These are phyloP conservation scores for Cryptococcus amylolentus DNA, from an alignment of 1,284 basidiomycete species.

Conservation along the genomic window DNA sequence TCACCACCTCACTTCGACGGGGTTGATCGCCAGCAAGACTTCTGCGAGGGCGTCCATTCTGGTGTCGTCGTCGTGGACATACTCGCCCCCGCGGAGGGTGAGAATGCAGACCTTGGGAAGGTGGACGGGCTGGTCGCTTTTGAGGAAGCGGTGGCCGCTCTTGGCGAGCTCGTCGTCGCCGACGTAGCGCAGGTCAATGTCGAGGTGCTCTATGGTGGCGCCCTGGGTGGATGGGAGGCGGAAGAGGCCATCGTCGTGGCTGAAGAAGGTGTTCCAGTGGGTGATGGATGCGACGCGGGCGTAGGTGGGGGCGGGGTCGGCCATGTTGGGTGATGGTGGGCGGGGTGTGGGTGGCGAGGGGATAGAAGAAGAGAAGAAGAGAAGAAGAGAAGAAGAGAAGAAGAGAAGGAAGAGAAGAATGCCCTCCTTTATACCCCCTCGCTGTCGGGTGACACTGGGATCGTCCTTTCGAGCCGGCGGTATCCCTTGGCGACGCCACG, in stretches of 20 bases:
- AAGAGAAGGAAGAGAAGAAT: background rate
- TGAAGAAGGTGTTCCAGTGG: slow-evolving; percentile 34
- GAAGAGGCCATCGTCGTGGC: slow-evolving; percentile 29
- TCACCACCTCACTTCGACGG: slow-evolving; percentile 37
- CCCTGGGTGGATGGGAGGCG: slow-evolving; percentile 24
- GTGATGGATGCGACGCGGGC: slow-evolving; percentile 27
- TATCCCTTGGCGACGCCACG: too few relatives aligned
- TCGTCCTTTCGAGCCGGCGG: background rate
- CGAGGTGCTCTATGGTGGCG: slow-evolving; percentile 32
- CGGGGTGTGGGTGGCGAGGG: background rate
- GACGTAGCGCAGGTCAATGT: slow-evolving; percentile 41
- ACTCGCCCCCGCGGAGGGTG: slow-evolving; percentile 36
- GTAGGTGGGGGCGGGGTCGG: slow-evolving; percentile 5
- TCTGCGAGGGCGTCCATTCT: slow-evolving; percentile 32
- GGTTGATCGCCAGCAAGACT: slow-evolving; percentile 29
- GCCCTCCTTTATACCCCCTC: background rate
- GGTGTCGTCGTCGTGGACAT: slow-evolving; percentile 30
- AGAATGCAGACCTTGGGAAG: slow-evolving; percentile 27
- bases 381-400: background rate
- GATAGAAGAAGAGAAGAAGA: background rate
- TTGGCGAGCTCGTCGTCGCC: slow-evolving; percentile 10
- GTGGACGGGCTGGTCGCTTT: background rate
- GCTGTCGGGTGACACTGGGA: too few relatives aligned
- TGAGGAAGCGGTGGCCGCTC: background rate
- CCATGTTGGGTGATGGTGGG: slow-evolving; percentile 1